Percentiles rank a stretch among this genome's conserved stretches.
phyloP scores from a whole-genome alignment of 1,139 yeast species.

The Pichia sp. region DNA sequence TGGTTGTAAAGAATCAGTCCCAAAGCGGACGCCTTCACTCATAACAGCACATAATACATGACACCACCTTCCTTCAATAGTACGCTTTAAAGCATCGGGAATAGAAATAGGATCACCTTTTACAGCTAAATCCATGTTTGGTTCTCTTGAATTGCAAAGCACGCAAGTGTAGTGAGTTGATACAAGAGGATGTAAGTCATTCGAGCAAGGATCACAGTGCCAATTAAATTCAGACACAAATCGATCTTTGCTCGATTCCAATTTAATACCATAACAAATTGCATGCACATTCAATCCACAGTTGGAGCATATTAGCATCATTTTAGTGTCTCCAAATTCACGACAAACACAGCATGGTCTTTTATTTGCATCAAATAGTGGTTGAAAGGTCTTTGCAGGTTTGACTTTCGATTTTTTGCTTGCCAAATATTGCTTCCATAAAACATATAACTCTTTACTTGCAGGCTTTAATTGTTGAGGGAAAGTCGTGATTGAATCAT shows the following conservation, averaged over 20 bases:
- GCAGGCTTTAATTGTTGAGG: constrained; percentile 19
- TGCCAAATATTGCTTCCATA: constrained; percentile 18
- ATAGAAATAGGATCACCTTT: constrained; percentile 35
- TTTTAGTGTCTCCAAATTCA: constrained; percentile 31
- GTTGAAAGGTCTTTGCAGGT: constrained; percentile 9
- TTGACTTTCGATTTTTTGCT: constrained; percentile 10
- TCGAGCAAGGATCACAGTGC: constrained; percentile 80
- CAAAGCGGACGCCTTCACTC: constrained; percentile 36
- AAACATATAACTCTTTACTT: constrained; percentile 18
- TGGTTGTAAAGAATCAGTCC: constrained; percentile 38
- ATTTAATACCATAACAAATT: constrained; percentile 55
- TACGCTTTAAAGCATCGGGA: constrained; percentile 69
- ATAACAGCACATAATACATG: constrained; percentile 73
- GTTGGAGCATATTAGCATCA: constrained; percentile 48
- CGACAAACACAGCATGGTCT: constrained; percentile 54
- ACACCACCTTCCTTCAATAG: constrained; percentile 68
- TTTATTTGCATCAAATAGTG: constrained; percentile 24
- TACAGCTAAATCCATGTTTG: constrained; percentile 39
- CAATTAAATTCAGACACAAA: constrained; percentile 39
- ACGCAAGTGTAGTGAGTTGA: constrained; percentile 58
- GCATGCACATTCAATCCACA: constrained; percentile 73
- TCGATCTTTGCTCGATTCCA: constrained; percentile 18
- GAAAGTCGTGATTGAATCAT: constrained; percentile 13
- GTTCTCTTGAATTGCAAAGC: constrained; percentile 54
- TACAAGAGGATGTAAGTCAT: constrained; percentile 54